Evolutionary conservation across 2,329 filamentous ascomycete genomes (phyloP).

Genomic region (Cladosporium sp.): DNA sequence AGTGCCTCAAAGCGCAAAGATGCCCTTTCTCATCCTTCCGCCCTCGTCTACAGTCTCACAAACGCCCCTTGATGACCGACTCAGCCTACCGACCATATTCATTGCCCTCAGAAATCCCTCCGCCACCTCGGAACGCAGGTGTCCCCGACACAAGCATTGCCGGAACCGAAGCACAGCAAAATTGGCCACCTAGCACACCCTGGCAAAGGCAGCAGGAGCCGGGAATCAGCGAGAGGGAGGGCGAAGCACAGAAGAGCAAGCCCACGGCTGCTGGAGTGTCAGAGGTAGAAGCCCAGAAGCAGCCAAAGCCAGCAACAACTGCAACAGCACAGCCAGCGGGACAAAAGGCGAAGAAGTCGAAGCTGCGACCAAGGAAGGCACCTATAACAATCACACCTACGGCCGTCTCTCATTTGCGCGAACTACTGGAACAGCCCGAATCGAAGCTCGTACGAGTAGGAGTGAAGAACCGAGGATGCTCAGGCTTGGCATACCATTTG

Average conservation of each 20-base stretch:
- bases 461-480: slow-evolving; percentile 91
- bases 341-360: slow-evolving; percentile 61
- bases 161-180: slow-evolving; percentile 48
- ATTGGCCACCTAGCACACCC: slow-evolving; percentile 52
- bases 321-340: slow-evolving; percentile 45
- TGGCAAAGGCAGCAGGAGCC: slow-evolving; percentile 39
- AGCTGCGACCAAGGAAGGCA: slow-evolving; percentile 80
- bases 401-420: slow-evolving; percentile 76
- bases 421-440: slow-evolving; percentile 78
- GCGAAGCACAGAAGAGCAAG: slow-evolving; percentile 68
- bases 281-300: slow-evolving; percentile 37
- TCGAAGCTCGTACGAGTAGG: slow-evolving; percentile 93
- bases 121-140: slow-evolving; percentile 60
- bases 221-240: slow-evolving; percentile 53
- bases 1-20: slow-evolving; percentile 44
- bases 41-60: slow-evolving; percentile 51
- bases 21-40: slow-evolving; percentile 48
- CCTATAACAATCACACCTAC: slow-evolving; percentile 82
- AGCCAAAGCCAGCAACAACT: slow-evolving; percentile 28
- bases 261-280: slow-evolving; percentile 25
- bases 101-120: slow-evolving; percentile 58
- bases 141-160: slow-evolving; percentile 64
- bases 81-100: slow-evolving; percentile 65
- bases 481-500: slow-evolving; percentile 86
- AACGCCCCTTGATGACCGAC: slow-evolving; percentile 65